Base-by-base conservation (phyloP, 2,329 filamentous ascomycete genomes). In the Chaetomiaceae sp. region DNA sequence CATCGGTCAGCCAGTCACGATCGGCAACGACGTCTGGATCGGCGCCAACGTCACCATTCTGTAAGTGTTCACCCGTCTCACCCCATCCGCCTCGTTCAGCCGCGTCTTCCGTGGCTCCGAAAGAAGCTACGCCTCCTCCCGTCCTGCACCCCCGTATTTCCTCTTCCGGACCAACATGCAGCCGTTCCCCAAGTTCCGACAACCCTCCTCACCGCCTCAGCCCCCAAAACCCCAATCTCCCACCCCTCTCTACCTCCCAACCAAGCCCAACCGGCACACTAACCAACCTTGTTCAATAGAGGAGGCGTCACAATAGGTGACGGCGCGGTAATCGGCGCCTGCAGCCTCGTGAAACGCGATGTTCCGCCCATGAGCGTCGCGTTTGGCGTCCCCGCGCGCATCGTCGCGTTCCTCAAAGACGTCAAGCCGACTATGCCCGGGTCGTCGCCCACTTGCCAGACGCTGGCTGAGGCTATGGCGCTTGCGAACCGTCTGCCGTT, bases 21-120 rank as follows among this genome's bases (percentile, higher is more conserved):
- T 74, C 43, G 69, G 66, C 1, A 61, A 72, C 34, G 64, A 69
- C 33, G 70, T 70, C 27, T 74, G 70, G 69, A 68, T 74, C 38
- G 70, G 71, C 2, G 67, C 65, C 11, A 63, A 66, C 16, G 70
- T 63, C 7, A 67, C 61, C 2, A 68, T 74, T 32, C 41, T 73
- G 61, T 66, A 36, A 62, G n/a, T n/a, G 65, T 44, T n/a, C 32
- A 4, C 34, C 34, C 13, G 34, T 18, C 5, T 11, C 29, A 27
- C 18, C 30, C 14, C 30, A 33, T 10, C 34, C 44, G 20, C 23
- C n/a, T 32, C 30, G 13, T 21, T 23, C n/a, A n/a, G n/a, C n/a
- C n/a, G n/a, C n/a, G n/a, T n/a, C n/a, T n/a, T n/a, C n/a, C n/a
- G n/a, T n/a, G n/a, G n/a, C n/a, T n/a, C n/a, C n/a, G n/a, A n/a